phyloP scores from a whole-genome alignment of 306 rosid genomes.

The Bauhinia variegata region DNA sequence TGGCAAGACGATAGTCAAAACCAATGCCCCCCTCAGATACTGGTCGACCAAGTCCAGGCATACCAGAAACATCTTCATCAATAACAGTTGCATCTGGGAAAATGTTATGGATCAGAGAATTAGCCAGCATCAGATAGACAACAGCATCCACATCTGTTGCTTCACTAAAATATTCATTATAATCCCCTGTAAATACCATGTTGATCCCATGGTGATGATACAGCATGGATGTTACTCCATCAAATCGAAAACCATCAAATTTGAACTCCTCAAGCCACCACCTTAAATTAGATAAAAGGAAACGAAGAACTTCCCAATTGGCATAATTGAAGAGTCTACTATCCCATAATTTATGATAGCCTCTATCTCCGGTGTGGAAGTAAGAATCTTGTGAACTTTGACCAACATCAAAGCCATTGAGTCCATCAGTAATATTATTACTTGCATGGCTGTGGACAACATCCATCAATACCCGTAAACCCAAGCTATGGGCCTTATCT shows the following conservation, averaged over 20 bases:
- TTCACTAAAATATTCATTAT: constrained; percentile 88
- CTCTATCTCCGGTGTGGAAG: constrained; percentile 86
- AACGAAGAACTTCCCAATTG: constrained; percentile 99
- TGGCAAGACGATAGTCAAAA: constrained; percentile 89
- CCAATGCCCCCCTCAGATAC: constrained; percentile 80
- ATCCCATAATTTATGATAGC: constrained; percentile 94
- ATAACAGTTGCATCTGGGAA: constrained; percentile 84
- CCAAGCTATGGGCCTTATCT: constrained; percentile 93
- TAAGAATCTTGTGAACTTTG: constrained; percentile 87
- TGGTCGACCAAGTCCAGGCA: constrained; percentile 88
- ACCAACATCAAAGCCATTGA: constrained; percentile 95
- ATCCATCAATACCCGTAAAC: constrained; percentile 88
- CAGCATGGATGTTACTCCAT: constrained; percentile 95
- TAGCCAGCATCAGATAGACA: constrained; percentile 93
- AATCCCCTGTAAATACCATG: constrained; percentile 73
- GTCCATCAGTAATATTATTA: constrained; percentile 89
- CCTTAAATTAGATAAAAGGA: constrained; percentile 84
- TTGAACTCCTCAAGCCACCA: constrained; percentile 97
- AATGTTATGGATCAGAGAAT: constrained; percentile 63
- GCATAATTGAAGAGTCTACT: constrained; percentile 92
- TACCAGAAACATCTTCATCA: constrained; percentile 99
- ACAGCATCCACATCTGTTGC: constrained; percentile 87
- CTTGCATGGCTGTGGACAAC: constrained; percentile 97
- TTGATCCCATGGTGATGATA: constrained; percentile 97
- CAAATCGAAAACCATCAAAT: constrained; percentile 96